A percentile compares a stretch with the other conserved stretches of the same genome.
phyloP scores from a whole-genome alignment of 2,329 filamentous ascomycete genomes.

The Graphilbum fragrans region DNA sequence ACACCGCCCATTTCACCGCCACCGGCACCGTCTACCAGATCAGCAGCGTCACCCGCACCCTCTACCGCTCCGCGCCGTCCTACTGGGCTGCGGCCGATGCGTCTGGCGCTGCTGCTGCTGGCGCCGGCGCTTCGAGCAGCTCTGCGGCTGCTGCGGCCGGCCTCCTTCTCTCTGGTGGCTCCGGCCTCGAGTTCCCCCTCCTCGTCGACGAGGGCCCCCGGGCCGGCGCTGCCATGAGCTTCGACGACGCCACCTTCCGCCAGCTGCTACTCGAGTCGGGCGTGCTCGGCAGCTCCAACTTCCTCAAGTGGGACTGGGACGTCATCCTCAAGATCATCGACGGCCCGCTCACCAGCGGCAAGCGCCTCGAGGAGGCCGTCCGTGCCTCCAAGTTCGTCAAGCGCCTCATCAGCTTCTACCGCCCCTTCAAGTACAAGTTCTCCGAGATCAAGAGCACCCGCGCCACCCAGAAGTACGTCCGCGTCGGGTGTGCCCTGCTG shows the following conservation, averaged over 20 bases:
- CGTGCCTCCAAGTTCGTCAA: slow-evolving; percentile 96
- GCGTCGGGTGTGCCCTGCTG: slow-evolving; percentile 79
- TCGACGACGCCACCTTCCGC: slow-evolving; percentile 51
- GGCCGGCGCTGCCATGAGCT: slow-evolving; percentile 31
- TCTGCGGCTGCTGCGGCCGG: no score
- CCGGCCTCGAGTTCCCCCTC: slow-evolving; percentile 34
- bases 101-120: no score
- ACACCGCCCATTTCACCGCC: slow-evolving; percentile 64
- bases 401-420: slow-evolving; percentile 84
- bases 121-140: no score
- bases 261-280: slow-evolving; percentile 64
- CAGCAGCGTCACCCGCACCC: slow-evolving; percentile 86
- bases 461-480: slow-evolving; percentile 86
- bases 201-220: slow-evolving; percentile 44
- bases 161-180: slow-evolving; percentile 15
- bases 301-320: slow-evolving; percentile 95
- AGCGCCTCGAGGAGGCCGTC: slow-evolving; percentile 85
- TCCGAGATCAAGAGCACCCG: slow-evolving; percentile 82
- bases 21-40: slow-evolving; percentile 94
- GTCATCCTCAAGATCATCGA: slow-evolving; percentile 83
- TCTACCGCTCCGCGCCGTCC: slow-evolving; percentile 64
- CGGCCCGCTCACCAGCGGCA: slow-evolving; percentile 80
- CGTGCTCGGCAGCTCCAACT: slow-evolving; percentile 81
- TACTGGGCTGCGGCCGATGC: slow-evolving; percentile 23
- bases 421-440: slow-evolving; percentile 94